phyloP scores from a whole-genome alignment of 2,329 filamentous ascomycete genomes.

The Neonectria coccinea region DNA sequence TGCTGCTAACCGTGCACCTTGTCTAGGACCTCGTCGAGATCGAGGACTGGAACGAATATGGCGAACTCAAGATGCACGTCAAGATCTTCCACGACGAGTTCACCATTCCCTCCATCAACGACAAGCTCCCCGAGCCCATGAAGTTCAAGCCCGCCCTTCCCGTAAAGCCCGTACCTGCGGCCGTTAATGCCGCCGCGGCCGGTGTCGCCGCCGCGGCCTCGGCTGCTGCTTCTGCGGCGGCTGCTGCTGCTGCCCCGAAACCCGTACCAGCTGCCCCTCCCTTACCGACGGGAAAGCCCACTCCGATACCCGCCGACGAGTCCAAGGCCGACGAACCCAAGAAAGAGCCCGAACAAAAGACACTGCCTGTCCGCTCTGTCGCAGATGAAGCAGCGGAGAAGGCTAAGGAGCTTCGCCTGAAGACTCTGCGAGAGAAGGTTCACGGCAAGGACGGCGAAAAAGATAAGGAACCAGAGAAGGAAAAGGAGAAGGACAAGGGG shows the following conservation, averaged over 20 bases:
- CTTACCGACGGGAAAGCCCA: constrained; percentile 41
- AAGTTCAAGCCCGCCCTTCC: constrained; percentile 46
- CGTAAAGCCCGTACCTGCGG: constrained; percentile 41
- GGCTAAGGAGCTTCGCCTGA: constrained; percentile 70
- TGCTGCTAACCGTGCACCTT: not conserved
- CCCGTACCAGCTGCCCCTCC: constrained; percentile 42
- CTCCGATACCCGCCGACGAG: constrained; percentile 27
- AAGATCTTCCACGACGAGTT: constrained; percentile 73
- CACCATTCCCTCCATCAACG: constrained; percentile 67
- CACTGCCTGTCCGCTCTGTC: constrained; percentile 63
- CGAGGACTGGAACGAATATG: constrained; percentile 99
- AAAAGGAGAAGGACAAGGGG: constrained; percentile 4
- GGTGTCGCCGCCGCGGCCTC: constrained; percentile 44
- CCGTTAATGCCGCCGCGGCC: constrained; percentile 32
- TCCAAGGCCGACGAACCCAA: constrained; percentile 36
- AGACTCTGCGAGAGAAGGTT: constrained; percentile 66
- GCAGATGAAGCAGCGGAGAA: constrained; percentile 75
- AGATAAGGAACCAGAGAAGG: constrained; percentile 20
- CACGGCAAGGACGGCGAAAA: constrained; percentile 57
- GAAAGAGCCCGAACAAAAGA: constrained; percentile 44
- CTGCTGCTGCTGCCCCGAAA: constrained; percentile 37
- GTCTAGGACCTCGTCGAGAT: constrained; percentile 88
- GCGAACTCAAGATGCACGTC: constrained; percentile 90
- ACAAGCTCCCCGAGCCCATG: constrained; percentile 58
- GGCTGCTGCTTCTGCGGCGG: constrained; percentile 37